These are phyloP conservation scores for Zygosaccharomyces lentus DNA, from an alignment of 805 yeast species.

Conservation along the genomic window DNA sequence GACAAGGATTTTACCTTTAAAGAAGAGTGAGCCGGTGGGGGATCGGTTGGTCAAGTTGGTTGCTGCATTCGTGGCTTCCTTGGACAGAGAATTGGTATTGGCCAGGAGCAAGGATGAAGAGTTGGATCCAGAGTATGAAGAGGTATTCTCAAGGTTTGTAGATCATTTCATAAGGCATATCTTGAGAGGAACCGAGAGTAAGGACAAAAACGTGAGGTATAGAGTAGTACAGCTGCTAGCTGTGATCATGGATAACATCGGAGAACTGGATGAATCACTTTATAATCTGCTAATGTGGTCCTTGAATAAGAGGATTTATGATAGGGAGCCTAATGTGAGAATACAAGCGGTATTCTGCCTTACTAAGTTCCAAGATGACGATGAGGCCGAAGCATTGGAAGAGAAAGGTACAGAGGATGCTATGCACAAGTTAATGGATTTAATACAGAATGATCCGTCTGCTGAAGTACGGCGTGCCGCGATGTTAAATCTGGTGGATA, in stretches of 20 bases:
- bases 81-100: slow-evolving; percentile 32
- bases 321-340: slow-evolving; percentile 73
- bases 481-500: slow-evolving; percentile 61
- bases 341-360: slow-evolving; percentile 80
- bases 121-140: slow-evolving; percentile 38
- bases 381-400: slow-evolving; percentile 30
- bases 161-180: slow-evolving; percentile 61
- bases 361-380: slow-evolving; percentile 68
- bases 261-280: slow-evolving; percentile 70
- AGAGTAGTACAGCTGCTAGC: slow-evolving; percentile 75
- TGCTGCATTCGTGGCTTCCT: slow-evolving; percentile 52
- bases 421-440: slow-evolving; percentile 43
- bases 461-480: slow-evolving; percentile 90
- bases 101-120: slow-evolving; percentile 25
- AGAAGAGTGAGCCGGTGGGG: slow-evolving; percentile 65
- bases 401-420: slow-evolving; percentile 43
- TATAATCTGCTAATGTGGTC: slow-evolving; percentile 59
- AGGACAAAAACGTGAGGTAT: slow-evolving; percentile 71
- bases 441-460: slow-evolving; percentile 71
- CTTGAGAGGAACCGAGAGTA: slow-evolving; percentile 73
- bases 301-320: slow-evolving; percentile 59
- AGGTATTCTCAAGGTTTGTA: slow-evolving; percentile 49
- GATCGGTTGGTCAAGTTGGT: slow-evolving; percentile 70
- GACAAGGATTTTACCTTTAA: slow-evolving; percentile 61
- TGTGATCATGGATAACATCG: slow-evolving; percentile 62